These are phyloP conservation scores for Pseudocercospora pini-densiflorae DNA, from an alignment of 2,329 filamentous ascomycete species.

Conservation along the genomic window DNA sequence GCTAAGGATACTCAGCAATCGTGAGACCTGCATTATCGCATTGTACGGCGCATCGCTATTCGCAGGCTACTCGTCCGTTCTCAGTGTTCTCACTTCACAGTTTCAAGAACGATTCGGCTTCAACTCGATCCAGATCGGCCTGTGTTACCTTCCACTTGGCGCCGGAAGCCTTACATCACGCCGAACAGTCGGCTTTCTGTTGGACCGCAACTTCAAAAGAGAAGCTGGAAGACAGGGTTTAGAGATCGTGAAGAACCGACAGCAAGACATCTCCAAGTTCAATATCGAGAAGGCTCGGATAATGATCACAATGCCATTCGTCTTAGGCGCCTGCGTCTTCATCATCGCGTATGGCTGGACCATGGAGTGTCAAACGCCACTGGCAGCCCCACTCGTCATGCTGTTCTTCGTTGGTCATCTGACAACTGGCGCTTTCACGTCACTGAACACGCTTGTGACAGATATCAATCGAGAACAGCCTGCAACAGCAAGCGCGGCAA, in stretches of 20 bases:
- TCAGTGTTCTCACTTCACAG: constrained; percentile 52
- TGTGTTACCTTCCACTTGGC: constrained; percentile 41
- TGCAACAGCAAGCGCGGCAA: constrained; percentile 47
- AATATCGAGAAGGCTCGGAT: constrained; percentile 53
- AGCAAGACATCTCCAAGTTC: constrained; percentile 55
- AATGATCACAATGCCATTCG: constrained; percentile 44
- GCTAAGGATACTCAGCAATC: too few species aligned
- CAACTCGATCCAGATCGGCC: constrained; percentile 30
- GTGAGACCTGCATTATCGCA: too few species aligned
- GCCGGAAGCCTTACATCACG: constrained; percentile 44
- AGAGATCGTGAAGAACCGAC: constrained; percentile 62
- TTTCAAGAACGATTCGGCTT: constrained; percentile 45
- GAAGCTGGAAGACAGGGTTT: constrained; percentile 66
- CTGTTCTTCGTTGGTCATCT: constrained; percentile 59
- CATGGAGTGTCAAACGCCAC: constrained; percentile 40
- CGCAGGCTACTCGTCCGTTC: constrained; percentile 44
- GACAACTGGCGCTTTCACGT: constrained; percentile 64
- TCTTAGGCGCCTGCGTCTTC: constrained; percentile 37
- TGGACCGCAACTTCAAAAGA: constrained; percentile 76
- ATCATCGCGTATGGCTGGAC: constrained; percentile 50
- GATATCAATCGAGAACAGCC: constrained; percentile 48
- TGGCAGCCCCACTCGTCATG: constrained; percentile 51
- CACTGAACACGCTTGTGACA: constrained; percentile 47
- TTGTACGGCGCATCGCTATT: neutral
- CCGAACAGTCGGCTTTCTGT: constrained; percentile 56